Evolutionary conservation across 2,329 filamentous ascomycete species (phyloP).

Genomic region (Didymella sp.): DNA sequence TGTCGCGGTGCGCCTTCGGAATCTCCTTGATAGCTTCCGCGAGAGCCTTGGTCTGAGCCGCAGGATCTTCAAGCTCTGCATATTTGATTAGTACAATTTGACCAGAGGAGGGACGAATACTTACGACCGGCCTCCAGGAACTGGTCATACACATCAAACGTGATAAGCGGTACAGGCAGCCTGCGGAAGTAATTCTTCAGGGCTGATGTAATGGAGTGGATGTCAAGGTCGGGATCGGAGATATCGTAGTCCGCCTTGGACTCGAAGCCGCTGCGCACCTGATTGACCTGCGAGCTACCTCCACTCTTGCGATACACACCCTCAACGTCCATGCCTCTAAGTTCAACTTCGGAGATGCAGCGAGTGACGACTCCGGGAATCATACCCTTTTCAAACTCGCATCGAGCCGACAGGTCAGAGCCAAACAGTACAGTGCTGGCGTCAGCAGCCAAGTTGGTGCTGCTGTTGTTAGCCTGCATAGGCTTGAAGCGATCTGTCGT

Average conservation of each 20-base stretch:
- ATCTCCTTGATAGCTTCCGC: constrained; percentile 77
- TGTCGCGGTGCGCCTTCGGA: constrained; percentile 83
- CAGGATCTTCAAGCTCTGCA: constrained; percentile 67
- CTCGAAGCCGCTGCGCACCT: constrained; percentile 91
- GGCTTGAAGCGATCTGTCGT: constrained; percentile 40
- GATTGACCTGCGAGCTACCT: constrained; percentile 87
- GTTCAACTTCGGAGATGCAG: constrained; percentile 95
- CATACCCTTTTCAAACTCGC: constrained; percentile 85
- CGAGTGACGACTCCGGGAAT: constrained; percentile 90
- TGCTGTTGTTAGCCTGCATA: constrained; percentile 53
- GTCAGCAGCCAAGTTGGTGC: constrained; percentile 49
- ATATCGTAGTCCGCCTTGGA: constrained; percentile 87
- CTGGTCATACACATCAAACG: constrained; percentile 89
- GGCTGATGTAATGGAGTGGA: constrained; percentile 93
- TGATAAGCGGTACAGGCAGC: constrained; percentile 86
- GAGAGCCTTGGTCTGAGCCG: constrained; percentile 62
- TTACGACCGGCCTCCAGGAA: constrained; percentile 81
- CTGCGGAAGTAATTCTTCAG: constrained; percentile 98
- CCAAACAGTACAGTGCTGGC: constrained; percentile 73
- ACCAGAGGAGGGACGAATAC: constrained; percentile 39
- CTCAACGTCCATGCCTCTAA: constrained; percentile 93
- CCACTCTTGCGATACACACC: constrained; percentile 98
- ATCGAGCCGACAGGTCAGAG: constrained; percentile 83
- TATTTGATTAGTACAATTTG: constrained; percentile 10
- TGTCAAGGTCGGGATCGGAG: constrained; percentile 90